A percentile compares a stretch with the other conserved stretches of the same genome.
phyloP scores from a whole-genome alignment of 371 early-diverging fungal genomes.

The Aphelidium insulamus region DNA sequence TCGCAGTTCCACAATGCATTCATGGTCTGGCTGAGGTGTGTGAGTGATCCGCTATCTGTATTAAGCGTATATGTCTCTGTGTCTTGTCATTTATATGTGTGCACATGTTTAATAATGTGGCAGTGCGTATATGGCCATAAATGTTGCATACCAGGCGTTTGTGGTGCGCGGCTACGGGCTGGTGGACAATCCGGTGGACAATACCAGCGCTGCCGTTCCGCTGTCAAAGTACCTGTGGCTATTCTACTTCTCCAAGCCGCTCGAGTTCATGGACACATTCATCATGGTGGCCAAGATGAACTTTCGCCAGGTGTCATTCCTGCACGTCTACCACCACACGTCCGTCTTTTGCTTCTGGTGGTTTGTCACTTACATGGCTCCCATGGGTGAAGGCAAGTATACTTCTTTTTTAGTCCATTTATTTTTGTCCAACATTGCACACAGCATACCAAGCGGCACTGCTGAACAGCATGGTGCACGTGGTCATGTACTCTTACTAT shows the following conservation, averaged over 20 bases:
- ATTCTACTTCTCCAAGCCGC: slow-evolving; percentile 32
- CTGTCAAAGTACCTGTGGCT: no score
- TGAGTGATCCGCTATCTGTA: slow-evolving; percentile 18
- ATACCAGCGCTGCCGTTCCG: no score
- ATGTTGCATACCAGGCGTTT: neutral
- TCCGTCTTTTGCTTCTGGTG: slow-evolving; percentile 35
- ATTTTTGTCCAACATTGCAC: slow-evolving; percentile 1
- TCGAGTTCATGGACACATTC: slow-evolving; percentile 37
- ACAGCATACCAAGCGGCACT: slow-evolving; percentile 24
- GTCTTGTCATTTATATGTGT: neutral
- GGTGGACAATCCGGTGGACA: slow-evolving; percentile 15
- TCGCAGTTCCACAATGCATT: slow-evolving; percentile 21
- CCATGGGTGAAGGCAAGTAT: slow-evolving; percentile 21
- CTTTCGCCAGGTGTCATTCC: slow-evolving; percentile 33
- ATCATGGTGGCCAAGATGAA: slow-evolving; percentile 39
- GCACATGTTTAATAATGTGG: neutral
- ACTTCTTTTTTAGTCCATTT: no score
- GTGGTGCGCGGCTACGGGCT: neutral
- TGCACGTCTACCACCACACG: slow-evolving; percentile 40
- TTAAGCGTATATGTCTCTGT: slow-evolving; percentile 1
- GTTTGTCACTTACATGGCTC: slow-evolving; percentile 25
- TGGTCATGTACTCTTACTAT: slow-evolving; percentile 40
- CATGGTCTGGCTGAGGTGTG: slow-evolving; percentile 21
- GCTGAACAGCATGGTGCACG: slow-evolving; percentile 34
- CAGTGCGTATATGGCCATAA: neutral